Percentiles rank a stretch among this genome's conserved stretches.
Conservation (phyloP, 2,329 filamentous ascomycete species). For the Monosporascus sp. region DNA sequence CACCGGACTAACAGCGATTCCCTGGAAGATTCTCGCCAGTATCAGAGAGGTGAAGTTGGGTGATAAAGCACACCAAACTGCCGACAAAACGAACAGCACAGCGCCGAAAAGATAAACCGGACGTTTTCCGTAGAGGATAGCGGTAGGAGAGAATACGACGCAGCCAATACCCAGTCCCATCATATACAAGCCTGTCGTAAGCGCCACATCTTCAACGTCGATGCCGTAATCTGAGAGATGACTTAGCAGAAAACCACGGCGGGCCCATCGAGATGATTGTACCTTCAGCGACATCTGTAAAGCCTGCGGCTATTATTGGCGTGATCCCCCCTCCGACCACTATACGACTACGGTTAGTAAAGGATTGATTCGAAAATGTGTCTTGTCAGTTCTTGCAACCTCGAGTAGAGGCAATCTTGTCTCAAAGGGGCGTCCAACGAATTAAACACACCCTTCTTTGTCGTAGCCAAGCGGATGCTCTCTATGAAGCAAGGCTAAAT, state of each 20-base stretch:
- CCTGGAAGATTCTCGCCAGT: conserved; percentile 79
- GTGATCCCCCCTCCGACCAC: conserved; percentile 90
- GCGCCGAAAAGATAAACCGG: conserved; percentile 80
- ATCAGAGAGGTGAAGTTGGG: conserved; percentile 75
- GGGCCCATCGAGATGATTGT: conserved; percentile 30
- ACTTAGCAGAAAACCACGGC: conserved; percentile 8
- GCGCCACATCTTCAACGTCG: conserved; percentile 65
- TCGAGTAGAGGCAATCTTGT: neutral
- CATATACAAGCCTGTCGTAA: conserved; percentile 93
- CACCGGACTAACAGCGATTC: conserved; percentile 80
- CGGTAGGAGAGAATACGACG: conserved; percentile 80
- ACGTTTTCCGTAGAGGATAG: conserved; percentile 84
- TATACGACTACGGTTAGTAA: neutral
- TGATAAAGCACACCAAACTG: conserved; percentile 82
- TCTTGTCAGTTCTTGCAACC: neutral
- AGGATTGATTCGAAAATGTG: neutral
- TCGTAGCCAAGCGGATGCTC: no score
- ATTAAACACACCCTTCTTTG: no score
- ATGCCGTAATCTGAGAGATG: conserved; percentile 48
- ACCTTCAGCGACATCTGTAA: conserved; percentile 66
- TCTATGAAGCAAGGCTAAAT: no score
- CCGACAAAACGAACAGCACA: conserved; percentile 69
- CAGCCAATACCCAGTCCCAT: conserved; percentile 83
- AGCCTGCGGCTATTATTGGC: conserved; percentile 82
- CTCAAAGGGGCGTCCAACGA: neutral